Evolutionary conservation across 2,329 filamentous ascomycete species (phyloP).

Genomic region (Phyllosticta citribraziliensis): DNA sequence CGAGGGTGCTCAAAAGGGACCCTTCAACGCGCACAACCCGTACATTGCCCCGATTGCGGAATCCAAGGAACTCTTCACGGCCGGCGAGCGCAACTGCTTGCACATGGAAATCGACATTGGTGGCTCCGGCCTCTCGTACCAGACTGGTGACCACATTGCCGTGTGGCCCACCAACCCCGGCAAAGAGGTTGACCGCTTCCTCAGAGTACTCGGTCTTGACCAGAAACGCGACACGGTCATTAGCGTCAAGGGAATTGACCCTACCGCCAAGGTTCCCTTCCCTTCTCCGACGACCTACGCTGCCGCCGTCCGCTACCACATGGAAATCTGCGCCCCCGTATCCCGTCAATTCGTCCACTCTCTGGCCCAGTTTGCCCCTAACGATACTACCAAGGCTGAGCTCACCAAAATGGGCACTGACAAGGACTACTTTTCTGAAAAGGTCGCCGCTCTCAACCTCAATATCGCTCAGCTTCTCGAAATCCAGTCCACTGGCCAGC

Average conservation of each 20-base stretch:
- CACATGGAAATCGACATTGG: conserved; percentile 92
- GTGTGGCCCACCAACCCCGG: conserved; percentile 96
- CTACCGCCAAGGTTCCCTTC: conserved; percentile 95
- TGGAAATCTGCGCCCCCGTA: conserved; percentile 91
- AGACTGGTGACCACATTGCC: conserved; percentile 94
- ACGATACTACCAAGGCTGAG: conserved; percentile 74
- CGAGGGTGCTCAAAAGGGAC: conserved; percentile 71
- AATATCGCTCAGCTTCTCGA: conserved; percentile 84
- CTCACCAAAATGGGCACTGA: conserved; percentile 82
- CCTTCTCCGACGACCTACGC: conserved; percentile 95
- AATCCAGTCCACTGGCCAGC: conserved; percentile 59
- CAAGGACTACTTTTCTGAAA: conserved; percentile 89
- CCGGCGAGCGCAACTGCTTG: conserved; percentile 86
- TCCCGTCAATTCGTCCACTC: conserved; percentile 91
- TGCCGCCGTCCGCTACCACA: conserved; percentile 84
- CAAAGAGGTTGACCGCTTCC: conserved; percentile 80
- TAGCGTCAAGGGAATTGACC: conserved; percentile 80
- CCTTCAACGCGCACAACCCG: conserved; percentile 93
- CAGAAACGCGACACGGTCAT: conserved; percentile 76
- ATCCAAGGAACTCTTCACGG: conserved; percentile 82
- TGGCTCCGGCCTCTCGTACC: conserved; percentile 82
- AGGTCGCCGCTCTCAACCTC: conserved; percentile 69
- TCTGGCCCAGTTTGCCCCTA: conserved; percentile 80
- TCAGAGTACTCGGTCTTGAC: conserved; percentile 65
- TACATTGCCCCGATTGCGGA: conserved; percentile 90